Evolutionary conservation across 495 filamentous ascomycete genomes (phyloP).

Genomic region (Rhizodiscina lignyota): DNA sequence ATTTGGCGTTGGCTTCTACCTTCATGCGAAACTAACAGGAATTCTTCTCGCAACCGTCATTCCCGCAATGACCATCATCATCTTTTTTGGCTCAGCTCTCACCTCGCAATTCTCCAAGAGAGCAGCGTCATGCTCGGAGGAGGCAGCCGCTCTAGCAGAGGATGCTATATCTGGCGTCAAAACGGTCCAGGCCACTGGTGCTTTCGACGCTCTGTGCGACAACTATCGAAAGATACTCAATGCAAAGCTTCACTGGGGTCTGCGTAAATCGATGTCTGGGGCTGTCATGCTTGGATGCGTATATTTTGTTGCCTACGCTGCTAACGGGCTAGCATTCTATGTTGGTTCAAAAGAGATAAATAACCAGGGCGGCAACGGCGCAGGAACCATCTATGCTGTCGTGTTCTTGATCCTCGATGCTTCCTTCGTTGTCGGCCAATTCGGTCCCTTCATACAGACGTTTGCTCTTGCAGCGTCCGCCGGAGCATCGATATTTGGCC

Average conservation of each 20-base stretch:
- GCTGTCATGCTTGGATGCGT: conserved; percentile 22
- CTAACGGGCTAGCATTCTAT: conserved; percentile 37
- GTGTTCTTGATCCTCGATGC: conserved; percentile 31
- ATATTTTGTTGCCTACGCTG: conserved; percentile 28
- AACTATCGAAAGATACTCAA: too few relatives aligned
- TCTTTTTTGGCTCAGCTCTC: conserved; percentile 18
- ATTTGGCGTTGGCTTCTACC: conserved; percentile 31
- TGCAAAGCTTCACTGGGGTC: conserved; percentile 6
- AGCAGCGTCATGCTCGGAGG: conserved; percentile 7
- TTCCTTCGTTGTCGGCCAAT: conserved; percentile 22
- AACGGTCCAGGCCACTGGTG: conserved; percentile 37
- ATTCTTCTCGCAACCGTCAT: conserved; percentile 25
- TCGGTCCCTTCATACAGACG: conserved; percentile 29
- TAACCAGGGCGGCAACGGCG: conserved; percentile 20
- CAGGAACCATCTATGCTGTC: conserved; percentile 33
- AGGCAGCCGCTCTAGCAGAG: conserved; percentile 28
- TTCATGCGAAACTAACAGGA: conserved; percentile 30
- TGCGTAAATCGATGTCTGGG: conserved; percentile 16
- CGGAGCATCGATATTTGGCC: conserved; percentile 24
- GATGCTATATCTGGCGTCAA: conserved; percentile 32
- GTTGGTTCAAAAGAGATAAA: conserved; percentile 27
- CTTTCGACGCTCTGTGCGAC: conserved; percentile 21
- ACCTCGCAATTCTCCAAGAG: conserved; percentile 15
- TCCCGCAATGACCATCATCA: conserved; percentile 23
- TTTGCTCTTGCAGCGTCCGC: conserved; percentile 32